phyloP scores from a whole-genome alignment of 805 yeast species.

The Metschnikowia anglica region DNA sequence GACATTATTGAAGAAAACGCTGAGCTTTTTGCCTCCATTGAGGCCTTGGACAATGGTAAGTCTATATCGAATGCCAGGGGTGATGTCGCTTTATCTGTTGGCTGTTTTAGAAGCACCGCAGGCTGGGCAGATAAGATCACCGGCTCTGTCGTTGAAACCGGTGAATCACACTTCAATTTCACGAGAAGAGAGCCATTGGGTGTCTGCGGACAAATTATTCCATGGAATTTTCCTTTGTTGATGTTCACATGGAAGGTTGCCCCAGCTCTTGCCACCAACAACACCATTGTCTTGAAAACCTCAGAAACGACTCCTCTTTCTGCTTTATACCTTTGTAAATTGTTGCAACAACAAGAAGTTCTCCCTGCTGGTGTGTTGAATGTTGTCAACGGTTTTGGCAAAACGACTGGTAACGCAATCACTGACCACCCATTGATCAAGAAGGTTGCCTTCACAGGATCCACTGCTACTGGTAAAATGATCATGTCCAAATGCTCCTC shows the following conservation, averaged over 20 bases:
- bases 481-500: slow-evolving; percentile 83
- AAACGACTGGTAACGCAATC: slow-evolving; percentile 78
- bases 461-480: slow-evolving; percentile 84
- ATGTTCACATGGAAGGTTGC: slow-evolving; percentile 96
- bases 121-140: slow-evolving; percentile 89
- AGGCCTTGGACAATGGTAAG: slow-evolving; percentile 89
- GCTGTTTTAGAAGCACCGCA: slow-evolving; percentile 78
- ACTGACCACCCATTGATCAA: slow-evolving; percentile 76
- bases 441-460: slow-evolving; percentile 94
- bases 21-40: slow-evolving; percentile 74
- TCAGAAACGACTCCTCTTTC: slow-evolving; percentile 93
- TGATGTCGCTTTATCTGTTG: slow-evolving; percentile 69
- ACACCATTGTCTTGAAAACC: slow-evolving; percentile 82
- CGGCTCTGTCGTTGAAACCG: slow-evolving; percentile 77
- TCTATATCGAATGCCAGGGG: slow-evolving; percentile 67
- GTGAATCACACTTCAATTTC: slow-evolving; percentile 68
- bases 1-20: slow-evolving; percentile 70
- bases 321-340: slow-evolving; percentile 70
- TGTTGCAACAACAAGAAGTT: slow-evolving; percentile 77
- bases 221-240: slow-evolving; percentile 95
- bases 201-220: slow-evolving; percentile 93
- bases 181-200: slow-evolving; percentile 89
- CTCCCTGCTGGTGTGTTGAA: slow-evolving; percentile 85
- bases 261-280: slow-evolving; percentile 90
- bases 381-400: slow-evolving; percentile 84